Evolutionary conservation across 192 early-diverging fungal species (phyloP), one percentile per base, ranked within the genome.

Genomic region (Oehlia diaphana): DNA sequence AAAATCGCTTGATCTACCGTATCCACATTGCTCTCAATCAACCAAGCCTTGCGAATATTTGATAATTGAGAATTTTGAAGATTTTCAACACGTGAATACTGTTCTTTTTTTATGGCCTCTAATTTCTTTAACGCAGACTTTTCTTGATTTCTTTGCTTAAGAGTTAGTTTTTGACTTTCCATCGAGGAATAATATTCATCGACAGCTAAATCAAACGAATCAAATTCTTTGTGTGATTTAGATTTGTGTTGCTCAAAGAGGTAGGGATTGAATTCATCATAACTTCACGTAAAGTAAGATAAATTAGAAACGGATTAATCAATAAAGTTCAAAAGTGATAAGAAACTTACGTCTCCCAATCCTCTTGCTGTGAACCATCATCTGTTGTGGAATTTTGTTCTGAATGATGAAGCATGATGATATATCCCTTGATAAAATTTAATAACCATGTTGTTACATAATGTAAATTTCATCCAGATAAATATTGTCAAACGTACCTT

Each of bases 131-230:
- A 81, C 0, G 96, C 96, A 44, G 88, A 86, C 2, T 88, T 77
- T 83, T 97, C 95, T 67, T 94, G 91, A 47, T 91, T 85, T 21
- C 87, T 85, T 26, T 90, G 92, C 69, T 92, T 91, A 35, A 94
- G 63, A 35, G 89, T 87, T 21, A 97, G 84, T 77, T 90, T 90
- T 82, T 98, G 96, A 9, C 93, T 86, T 83, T 99, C 98, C 35
- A 96, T 87, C 37, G 94, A 90, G 0, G 96, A 96, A 82, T 94
- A 98, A 83, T 94, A 99, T 80, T 95, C 93, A 75, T 99, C 98
- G 0, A 96, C 96, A 0, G 93, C 89, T 39, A 90, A 87, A 79
- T 96, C 90, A 88, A 98, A 98, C 9, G 91, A 89, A 35, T 86
- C 84, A 63, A 88, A 97, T 71, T 94, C 92, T 69, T 90, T 88